Base-by-base conservation (phyloP, 345 rosid genomes). In the Brassica cretica region DNA sequence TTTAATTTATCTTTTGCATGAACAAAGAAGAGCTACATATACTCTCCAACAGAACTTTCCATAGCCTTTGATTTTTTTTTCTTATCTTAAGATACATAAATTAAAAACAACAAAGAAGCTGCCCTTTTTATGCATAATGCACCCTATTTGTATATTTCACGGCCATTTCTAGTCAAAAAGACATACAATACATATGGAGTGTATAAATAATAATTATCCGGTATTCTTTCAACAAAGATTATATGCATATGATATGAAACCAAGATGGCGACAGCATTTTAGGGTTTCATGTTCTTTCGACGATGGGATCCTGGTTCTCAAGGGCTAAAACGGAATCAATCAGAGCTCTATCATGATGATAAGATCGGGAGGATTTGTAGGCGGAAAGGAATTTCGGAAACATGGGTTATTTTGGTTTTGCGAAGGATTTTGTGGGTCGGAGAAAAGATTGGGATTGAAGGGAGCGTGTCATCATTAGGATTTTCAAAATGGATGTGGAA, bases 21-120 rank as follows among this genome's bases (percentile, higher is more conserved):
- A 63, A 74, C 82, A 80, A 80, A 80, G 82, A 73, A 69, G 82
- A 64, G 67, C 79, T 64, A 80, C 39, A 70, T 74, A 80, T 80
- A 75, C 44, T 37, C 75, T 74, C 56, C 71, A 74, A 63, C 74
- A 62, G 66, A 68, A 69, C 75, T 80, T 74, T 68, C 18, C 63
- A 80, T 80, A 80, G 79, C 75, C 78, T 74, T 80, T 80, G 76
- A 74, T 41, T 53, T 63, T 80, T 55, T 41, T 74, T 41, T 74
- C 64, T 56, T 39, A 68, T 12, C 55, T 9, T 63, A 68, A 69
- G 46, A 68, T 62, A 74, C 65, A 27, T 68, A 21, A 11, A 16
- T 68, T 62, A 1, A 60, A 64, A 53, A 27, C 14, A 30, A 24
- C 73, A 72, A 41, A 46, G 9, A 66, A 56, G 30, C 9, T 53